Evolutionary conservation across 129 eudicot genomes (phyloP).

Genomic region (Gnaphalium uliginosum): DNA sequence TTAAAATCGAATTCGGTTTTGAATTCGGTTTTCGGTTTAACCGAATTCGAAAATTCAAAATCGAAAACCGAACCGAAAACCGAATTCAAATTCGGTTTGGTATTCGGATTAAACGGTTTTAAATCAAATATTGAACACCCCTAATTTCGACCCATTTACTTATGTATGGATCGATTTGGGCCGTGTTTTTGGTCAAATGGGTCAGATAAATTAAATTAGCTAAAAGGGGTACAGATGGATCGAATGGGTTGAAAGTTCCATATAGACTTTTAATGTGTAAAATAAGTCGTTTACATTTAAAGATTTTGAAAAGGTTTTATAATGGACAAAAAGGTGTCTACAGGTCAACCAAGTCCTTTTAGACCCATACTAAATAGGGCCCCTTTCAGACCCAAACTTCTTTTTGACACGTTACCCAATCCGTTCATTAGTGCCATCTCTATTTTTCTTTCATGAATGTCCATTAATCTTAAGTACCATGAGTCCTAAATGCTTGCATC

Average conservation of each 20-base stretch:
- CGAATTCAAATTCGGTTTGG: too few relatives aligned
- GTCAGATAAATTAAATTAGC: conserved; percentile 3
- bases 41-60: too few relatives aligned
- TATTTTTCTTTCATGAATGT: too few relatives aligned
- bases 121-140: too few relatives aligned
- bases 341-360: neutral
- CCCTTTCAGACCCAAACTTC: neutral
- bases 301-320: neutral
- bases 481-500: conserved; percentile 4
- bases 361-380: neutral
- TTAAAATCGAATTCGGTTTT: too few relatives aligned
- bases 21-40: too few relatives aligned
- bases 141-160: neutral
- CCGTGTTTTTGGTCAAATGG: neutral
- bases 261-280: too few relatives aligned
- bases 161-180: too few relatives aligned
- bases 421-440: neutral
- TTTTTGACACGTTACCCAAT: neutral
- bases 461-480: too few relatives aligned
- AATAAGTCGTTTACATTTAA: too few relatives aligned
- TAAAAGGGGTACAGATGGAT: neutral
- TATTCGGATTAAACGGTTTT: too few relatives aligned
- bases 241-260: neutral
- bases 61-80: too few relatives aligned
- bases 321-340: neutral